Evolutionary conservation across 192 early-diverging fungal genomes (phyloP), one percentile per base, ranked within the genome.

Genomic region (Coemansia sp.): DNA sequence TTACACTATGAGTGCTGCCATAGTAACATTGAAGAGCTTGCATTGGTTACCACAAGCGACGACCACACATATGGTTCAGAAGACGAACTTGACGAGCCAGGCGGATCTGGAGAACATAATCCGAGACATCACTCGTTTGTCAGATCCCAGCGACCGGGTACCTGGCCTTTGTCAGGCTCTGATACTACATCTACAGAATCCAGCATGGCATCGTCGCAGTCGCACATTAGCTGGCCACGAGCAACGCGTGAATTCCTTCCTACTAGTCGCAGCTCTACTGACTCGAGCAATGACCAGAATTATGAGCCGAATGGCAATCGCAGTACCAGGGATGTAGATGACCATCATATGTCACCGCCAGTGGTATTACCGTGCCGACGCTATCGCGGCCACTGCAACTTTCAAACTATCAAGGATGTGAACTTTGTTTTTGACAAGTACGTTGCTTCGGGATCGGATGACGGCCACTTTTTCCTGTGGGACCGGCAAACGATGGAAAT

Each of bases 361-460:
- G 46, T 73, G 18, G 51, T 73, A 7, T 40, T 53, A 14, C 76
- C 69, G 2, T 56, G 51, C 20, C 61, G 58, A 44, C 47, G 52
- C 11, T 81, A 69, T 39, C 44, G 9, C 14, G 65, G 71, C 0
- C 64, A 75, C 37, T 71, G 67, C 43, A 76, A 66, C 50, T 46
- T 66, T 5, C 65, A 82, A 61, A 88, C 86, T 6, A 58, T 85
- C 43, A 92, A 92, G 56, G 88, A 89, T 47, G 87, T 87, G 31
- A 86, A 83, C 58, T 90, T 88, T 68, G 66, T 83, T 0, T 81
- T 85, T 38, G 83, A 82, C 53, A 79, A 80, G 42, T 88, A 84
- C 45, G 68, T 92, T 14, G 81, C 86, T 52, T 90, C 87, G 7
- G 90, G 90, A 1, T 87, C 85, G 3, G 90, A 92, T 55, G 90